phyloP scores from a whole-genome alignment of 768 basidiomycete species.

The Dentipellis sp. region DNA sequence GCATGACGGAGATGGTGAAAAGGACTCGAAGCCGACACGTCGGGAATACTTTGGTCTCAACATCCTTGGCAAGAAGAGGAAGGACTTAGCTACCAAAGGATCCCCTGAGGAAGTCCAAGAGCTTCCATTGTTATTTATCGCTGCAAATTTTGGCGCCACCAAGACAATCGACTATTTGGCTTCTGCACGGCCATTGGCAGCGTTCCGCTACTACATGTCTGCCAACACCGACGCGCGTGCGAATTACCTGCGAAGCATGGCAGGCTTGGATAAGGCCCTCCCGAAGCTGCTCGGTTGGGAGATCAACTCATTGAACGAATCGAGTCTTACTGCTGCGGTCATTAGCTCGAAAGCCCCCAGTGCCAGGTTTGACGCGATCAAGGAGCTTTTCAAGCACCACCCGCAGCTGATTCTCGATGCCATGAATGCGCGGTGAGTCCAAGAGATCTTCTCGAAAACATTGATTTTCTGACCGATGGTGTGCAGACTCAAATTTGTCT shows the following conservation, averaged over 20 bases:
- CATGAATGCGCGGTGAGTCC: constrained; percentile 33
- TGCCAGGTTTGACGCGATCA: constrained; percentile 29
- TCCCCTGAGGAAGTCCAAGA: neutral
- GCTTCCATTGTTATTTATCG: neutral
- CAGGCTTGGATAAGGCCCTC: constrained; percentile 31
- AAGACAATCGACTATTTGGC: constrained; percentile 39
- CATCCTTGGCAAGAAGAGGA: constrained; percentile 55
- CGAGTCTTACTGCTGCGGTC: constrained; percentile 39
- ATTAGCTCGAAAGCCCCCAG: constrained; percentile 6
- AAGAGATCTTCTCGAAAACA: neutral
- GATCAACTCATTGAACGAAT: constrained; percentile 38
- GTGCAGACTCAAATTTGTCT: constrained; percentile 35
- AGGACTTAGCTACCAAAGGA: constrained; percentile 31
- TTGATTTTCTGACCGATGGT: neutral
- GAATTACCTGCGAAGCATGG: constrained; percentile 29
- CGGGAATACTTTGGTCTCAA: constrained; percentile 46
- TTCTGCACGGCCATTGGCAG: constrained; percentile 35
- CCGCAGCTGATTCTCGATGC: constrained; percentile 32
- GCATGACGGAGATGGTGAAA: constrained; percentile 23
- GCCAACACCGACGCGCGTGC: constrained; percentile 34
- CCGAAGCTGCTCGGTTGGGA: constrained; percentile 44
- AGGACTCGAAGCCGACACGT: constrained; percentile 27
- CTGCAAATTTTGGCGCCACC: constrained; percentile 3
- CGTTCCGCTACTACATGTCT: constrained; percentile 41
- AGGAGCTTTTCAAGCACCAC: constrained; percentile 33